Evolutionary conservation across 805 yeast species (phyloP), one percentile per base, ranked within the genome.

Genomic region (Saccharomycopsis oosterbeekiorum): DNA sequence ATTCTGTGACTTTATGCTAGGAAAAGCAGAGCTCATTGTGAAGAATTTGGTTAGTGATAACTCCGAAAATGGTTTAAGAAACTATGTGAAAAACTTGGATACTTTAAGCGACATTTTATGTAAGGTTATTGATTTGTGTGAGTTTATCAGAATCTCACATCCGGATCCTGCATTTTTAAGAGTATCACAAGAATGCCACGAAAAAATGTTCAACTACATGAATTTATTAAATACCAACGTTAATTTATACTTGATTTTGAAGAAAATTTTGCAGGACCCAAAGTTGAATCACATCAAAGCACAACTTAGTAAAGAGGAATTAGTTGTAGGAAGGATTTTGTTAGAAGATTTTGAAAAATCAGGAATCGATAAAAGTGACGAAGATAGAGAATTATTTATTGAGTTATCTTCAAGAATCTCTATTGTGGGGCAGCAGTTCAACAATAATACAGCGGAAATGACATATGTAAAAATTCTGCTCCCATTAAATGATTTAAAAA

Each of bases 51-150:
- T 83, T 15, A 68, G 68, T 6, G 81, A 80, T 57, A 74, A 76
- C 24, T 67, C 79, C 1, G 70, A 67, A 0, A 74, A 75, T 10
- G 88, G 81, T 1, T 68, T 79, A 21, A 66, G 67, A 17, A 71
- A 76, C 4, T 89, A 83, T 59, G 80, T 93, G 59, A 70, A 82
- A 53, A 83, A 84, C 59, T 75, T 94, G 65, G 99, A 94, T 70
- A 83, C 90, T 66, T 74, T 94, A 47, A 88, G 96, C 68, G 98
- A 94, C 70, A 81, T 87, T 36, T 73, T 94, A 37, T 94, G 99
- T 70, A 82, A 96, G 61, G 97, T 90, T 5, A 92, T 94, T 50
- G 99, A 94, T 72, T 80, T 93, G 57, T 93, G 97, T 42, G 98
- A 92, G 67, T 93, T 93, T 74, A 83, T 94, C 36, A 76, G 98